A percentile compares a stretch with the other conserved stretches of the same genome.
Evolutionary conservation across 345 rosid genomes (phyloP).

Genomic region (Capsella bursapastoris): DNA sequence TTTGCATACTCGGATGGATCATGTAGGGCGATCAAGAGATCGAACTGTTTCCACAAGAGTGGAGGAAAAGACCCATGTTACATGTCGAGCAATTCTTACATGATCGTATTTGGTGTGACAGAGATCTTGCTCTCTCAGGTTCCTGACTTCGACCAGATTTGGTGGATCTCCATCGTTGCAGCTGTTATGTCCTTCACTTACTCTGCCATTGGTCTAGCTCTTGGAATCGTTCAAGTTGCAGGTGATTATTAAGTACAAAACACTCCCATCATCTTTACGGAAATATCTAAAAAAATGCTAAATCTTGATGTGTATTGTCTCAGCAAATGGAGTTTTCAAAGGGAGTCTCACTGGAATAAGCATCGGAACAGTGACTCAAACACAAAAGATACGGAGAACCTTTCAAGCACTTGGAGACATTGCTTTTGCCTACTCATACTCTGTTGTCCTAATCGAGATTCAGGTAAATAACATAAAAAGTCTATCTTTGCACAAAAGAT

Average conservation of each 20-base stretch:
- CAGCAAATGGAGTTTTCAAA: conserved; percentile 58
- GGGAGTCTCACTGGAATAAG: conserved; percentile 83
- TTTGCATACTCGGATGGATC: conserved; percentile 11
- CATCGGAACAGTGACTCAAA: conserved; percentile 60
- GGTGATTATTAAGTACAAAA: conserved; percentile 24
- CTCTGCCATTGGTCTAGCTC: conserved; percentile 87
- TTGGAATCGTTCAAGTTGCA: conserved; percentile 77
- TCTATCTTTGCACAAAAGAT: background rate
- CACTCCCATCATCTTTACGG: background rate
- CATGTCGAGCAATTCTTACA: conserved; percentile 70
- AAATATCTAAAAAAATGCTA: background rate
- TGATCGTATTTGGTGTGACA: conserved; percentile 71
- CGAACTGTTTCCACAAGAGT: conserved; percentile 74
- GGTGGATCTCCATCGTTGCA: conserved; percentile 92
- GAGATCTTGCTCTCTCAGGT: conserved; percentile 79
- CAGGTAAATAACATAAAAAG: conserved; percentile 51
- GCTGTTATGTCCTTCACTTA: conserved; percentile 97
- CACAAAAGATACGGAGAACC: conserved; percentile 80
- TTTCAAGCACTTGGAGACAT: conserved; percentile 88
- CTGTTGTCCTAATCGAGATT: conserved; percentile 76
- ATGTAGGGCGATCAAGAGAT: conserved; percentile 78
- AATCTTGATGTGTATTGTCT: conserved; percentile 4
- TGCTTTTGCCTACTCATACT: conserved; percentile 87
- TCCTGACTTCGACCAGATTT: conserved; percentile 81
- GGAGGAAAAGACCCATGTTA: conserved; percentile 67